A percentile compares a stretch with the other conserved stretches of the same genome.
Conservation (phyloP, 768 basidiomycete genomes). For the Panus rudis region DNA sequence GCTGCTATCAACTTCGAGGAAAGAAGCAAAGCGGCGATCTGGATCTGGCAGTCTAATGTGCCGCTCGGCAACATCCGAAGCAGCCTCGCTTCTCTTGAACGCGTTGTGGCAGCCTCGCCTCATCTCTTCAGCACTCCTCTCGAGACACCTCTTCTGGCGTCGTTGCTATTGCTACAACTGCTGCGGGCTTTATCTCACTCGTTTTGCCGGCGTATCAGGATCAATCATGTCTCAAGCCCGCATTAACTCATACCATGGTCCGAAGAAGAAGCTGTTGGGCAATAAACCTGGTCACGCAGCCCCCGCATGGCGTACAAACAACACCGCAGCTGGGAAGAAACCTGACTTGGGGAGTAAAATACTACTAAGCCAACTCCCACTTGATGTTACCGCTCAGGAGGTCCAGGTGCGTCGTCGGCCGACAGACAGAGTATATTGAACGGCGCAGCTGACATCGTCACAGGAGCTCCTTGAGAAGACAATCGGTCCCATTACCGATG, state of each 20-base stretch:
- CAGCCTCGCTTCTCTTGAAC: no score
- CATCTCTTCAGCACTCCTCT: no score
- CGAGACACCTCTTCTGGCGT: no score
- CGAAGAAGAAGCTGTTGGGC: slow-evolving; percentile 53
- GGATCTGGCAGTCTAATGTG: no score
- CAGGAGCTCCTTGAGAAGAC: slow-evolving; percentile 75
- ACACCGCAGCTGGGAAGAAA: slow-evolving; percentile 10
- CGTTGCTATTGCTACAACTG: no score
- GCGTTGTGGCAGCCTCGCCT: no score
- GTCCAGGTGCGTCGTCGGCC: slow-evolving; percentile 46
- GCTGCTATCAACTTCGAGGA: no score
- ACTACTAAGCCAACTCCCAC: slow-evolving; percentile 54
- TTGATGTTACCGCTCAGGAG: slow-evolving; percentile 63
- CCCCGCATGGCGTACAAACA: slow-evolving; percentile 53
- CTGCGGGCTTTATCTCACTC: no score
- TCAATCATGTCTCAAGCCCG: no score
- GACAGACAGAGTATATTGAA: background rate
- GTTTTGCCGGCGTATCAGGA: no score
- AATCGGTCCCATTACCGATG: slow-evolving; percentile 64
- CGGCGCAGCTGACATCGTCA: background rate
- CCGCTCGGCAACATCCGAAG: no score
- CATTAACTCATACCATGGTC: slow-evolving; percentile 42
- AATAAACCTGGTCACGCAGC: slow-evolving; percentile 46
- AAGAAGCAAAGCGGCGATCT: no score
- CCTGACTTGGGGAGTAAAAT: slow-evolving; percentile 50